phyloP scores from a whole-genome alignment of 2,329 filamentous ascomycete genomes.

The Xylariaceae sp. region DNA sequence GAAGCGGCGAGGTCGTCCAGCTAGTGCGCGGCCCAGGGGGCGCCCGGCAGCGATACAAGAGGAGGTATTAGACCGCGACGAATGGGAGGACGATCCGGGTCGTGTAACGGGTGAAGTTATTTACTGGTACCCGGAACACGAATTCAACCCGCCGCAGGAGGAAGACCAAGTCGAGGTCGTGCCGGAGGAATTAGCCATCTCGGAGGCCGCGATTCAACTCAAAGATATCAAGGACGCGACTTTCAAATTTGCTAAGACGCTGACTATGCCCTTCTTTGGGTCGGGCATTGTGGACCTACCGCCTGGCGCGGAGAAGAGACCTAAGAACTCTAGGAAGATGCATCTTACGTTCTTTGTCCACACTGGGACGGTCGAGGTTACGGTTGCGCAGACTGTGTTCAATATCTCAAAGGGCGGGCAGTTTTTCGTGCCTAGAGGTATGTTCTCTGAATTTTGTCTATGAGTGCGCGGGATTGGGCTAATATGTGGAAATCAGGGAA shows the following conservation, averaged over 20 bases:
- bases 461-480: conserved; percentile 3
- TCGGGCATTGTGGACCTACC: conserved; percentile 87
- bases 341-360: conserved; percentile 96
- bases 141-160: conserved; percentile 50
- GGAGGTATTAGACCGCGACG: conserved; percentile 57
- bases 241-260: conserved; percentile 87
- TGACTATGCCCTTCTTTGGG: conserved; percentile 82
- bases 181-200: conserved; percentile 57
- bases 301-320: conserved; percentile 76
- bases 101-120: conserved; percentile 62
- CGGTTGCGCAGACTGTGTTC: conserved; percentile 72
- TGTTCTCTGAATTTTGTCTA: conserved; percentile 32
- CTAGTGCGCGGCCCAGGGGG: conserved; percentile 8
- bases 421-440: conserved; percentile 94
- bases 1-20: conserved; percentile 23
- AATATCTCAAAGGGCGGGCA: conserved; percentile 83
- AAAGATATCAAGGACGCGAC: conserved; percentile 61
- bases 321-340: conserved; percentile 93
- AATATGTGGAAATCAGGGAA: conserved; percentile 65
- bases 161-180: conserved; percentile 54
- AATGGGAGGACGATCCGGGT: conserved; percentile 70
- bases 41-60: conserved; percentile 36
- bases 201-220: conserved; percentile 54
- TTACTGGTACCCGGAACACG: conserved; percentile 60
- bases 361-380: conserved; percentile 76